Evolutionary conservation across 2,329 filamentous ascomycete genomes (phyloP), one percentile per base, ranked within the genome.

Genomic region (Alternaria ventricosa): DNA sequence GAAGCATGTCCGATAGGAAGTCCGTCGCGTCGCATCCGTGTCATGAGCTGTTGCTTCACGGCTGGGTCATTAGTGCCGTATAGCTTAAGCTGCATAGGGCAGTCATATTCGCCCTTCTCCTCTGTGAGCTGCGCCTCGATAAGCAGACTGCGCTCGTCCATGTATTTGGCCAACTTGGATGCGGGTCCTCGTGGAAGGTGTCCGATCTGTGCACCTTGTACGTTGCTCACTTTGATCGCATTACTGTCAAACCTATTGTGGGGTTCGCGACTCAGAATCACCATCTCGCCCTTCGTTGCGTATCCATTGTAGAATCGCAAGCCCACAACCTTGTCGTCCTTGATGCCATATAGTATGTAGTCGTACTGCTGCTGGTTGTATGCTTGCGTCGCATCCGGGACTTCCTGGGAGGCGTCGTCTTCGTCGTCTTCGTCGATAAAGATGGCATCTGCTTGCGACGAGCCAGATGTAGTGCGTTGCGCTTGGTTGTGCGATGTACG

Each of bases 191-290:
- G 84, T 7, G 92, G 90, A 44, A 97, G 83, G 78, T 97, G 93
- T 1, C 93, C 93, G 70, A 97, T 92, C 72, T 96, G 93, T 8
- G 79, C 77, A 15, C 88, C 87, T 73, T 91, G 86, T 13, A 94
- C 92, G 77, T 96, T 96, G 71, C 92, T 86, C 1, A 96, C 87
- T 6, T 88, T 87, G 61, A 96, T 93, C 0, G 93, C 93, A 79
- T 96, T 96, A 4, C 70, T 27, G 53, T 79, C 78, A 51, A 75
- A 79, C 15, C 80, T 83, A 72, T 95, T 95, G 1, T 79, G 73
- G 2, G 91, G 89, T 73, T 95, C 90, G 73, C 92, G 83, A 36
- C 82, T 83, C 57, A 66, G 58, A 10, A 78, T 57, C 11, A 78
- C 75, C 66, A 77, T 74, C 53, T 81, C 79, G 1, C 77, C 76